Conservation (phyloP, 2,329 filamentous ascomycete genomes). For the Apiospora hydei region DNA sequence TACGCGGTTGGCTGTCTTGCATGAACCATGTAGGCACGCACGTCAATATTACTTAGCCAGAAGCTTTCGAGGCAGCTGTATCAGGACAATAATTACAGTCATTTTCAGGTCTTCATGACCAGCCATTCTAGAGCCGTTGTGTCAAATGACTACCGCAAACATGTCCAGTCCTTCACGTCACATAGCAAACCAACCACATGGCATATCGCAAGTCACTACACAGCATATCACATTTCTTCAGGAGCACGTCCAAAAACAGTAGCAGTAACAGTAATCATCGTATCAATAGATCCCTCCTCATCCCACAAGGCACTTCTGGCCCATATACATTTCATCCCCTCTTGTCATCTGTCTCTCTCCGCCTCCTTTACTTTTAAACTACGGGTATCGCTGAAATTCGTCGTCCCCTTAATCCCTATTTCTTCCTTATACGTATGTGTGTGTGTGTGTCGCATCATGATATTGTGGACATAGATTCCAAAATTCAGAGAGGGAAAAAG, state of each 20-base stretch:
- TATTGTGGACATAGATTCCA: neutral
- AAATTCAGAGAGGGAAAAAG: neutral
- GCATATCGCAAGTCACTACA: no score
- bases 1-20: neutral
- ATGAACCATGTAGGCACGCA: neutral
- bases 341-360: neutral
- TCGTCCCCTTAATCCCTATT: neutral
- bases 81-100: no score
- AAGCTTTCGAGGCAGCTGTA: no score
- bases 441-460: neutral
- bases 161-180: no score
- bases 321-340: slow-evolving; percentile 11
- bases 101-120: no score
- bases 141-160: no score
- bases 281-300: neutral
- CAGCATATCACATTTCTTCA: neutral
- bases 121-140: neutral
- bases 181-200: no score
- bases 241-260: neutral
- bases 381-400: neutral
- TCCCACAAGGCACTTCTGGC: neutral
- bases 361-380: neutral
- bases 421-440: neutral
- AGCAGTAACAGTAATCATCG: slow-evolving; percentile 13
- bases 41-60: neutral